Percentiles rank a stretch among this genome's conserved stretches.
Conservation (phyloP, 306 rosid species). For the Comarum palustre region DNA sequence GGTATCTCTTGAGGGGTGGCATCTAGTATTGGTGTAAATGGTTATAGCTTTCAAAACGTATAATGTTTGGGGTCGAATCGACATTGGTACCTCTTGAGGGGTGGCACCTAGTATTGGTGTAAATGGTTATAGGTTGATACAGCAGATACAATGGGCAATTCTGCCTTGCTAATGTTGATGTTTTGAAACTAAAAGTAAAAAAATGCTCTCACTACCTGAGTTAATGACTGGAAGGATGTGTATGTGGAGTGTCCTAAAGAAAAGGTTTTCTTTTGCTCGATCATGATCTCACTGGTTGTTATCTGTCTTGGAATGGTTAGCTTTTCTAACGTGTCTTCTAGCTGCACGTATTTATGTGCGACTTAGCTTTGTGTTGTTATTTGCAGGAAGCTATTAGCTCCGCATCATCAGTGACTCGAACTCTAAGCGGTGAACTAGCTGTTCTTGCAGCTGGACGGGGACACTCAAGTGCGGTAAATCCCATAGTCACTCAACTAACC, state of each 20-base stretch:
- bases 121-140: not conserved
- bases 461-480: constrained; percentile 60
- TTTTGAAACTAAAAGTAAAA: not conserved
- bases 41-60: not conserved
- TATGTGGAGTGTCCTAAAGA: not conserved
- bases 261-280: not conserved
- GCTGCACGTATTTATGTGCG: not conserved
- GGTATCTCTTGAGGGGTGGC: not conserved
- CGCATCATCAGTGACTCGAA: constrained; percentile 77
- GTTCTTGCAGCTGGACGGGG: constrained; percentile 70
- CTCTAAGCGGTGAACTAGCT: constrained; percentile 74
- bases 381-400: constrained; percentile 82
- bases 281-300: not conserved
- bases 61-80: not conserved
- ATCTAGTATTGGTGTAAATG: not conserved
- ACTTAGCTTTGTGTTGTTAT: not conserved
- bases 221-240: not conserved
- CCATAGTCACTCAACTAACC: constrained; percentile 62
- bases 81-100: not conserved
- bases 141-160: not conserved
- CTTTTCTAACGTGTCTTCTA: not conserved
- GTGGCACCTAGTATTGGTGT: not conserved
- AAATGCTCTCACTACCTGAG: not conserved
- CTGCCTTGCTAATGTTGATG: not conserved
- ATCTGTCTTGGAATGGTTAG: not conserved